Evolutionary conservation across 2,329 filamentous ascomycete species (phyloP), one percentile per base, ranked within the genome.

Genomic region (Nemania serpens): DNA sequence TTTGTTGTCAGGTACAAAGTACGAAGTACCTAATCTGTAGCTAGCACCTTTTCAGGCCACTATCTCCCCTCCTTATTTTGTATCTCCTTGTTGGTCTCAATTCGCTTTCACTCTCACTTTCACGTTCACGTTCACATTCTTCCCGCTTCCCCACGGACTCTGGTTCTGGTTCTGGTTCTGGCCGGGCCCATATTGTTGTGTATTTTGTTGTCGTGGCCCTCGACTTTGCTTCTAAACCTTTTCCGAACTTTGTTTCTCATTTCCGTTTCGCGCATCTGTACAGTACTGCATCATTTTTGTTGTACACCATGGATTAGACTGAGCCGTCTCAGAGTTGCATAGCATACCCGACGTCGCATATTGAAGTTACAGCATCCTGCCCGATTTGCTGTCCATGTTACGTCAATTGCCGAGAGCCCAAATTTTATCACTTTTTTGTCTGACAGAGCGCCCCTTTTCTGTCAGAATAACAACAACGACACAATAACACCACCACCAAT

Each of bases 321-420:
- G 39, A 46, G 41, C 20, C 9, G 29, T 41, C 37, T 37, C 39
- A 12, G 41, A 42, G 50, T 36, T 55, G 59, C 58, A 54, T 47
- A 50, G 48, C 58, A 39, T 49, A 36, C 42, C 37, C 55, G 45
- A 51, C 62, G 59, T 45, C 18, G 51, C 57, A 61, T 52, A 57
- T 55, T 53, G 58, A 57, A 54, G 53, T 39, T 33, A 36, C 52
- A 55, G 36, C 45, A 52, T 50, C 41, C 25, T 45, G 29, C 55
- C 61, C 46, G 20, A 45, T 45, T 42, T 45, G 48, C 48, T 59
- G 46, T 50, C 48, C 48, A 59, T 59, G 62, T 55, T 59, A 62
- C 62, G 52, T 58, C 52, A 58, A 59, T 54, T 59, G 39, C 62
- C 52, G 55, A 53, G 50, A 50, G 39, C 52, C 55, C 53, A 55